Evolutionary conservation across 2,329 filamentous ascomycete species (phyloP).

Genomic region (Claviceps sp.): DNA sequence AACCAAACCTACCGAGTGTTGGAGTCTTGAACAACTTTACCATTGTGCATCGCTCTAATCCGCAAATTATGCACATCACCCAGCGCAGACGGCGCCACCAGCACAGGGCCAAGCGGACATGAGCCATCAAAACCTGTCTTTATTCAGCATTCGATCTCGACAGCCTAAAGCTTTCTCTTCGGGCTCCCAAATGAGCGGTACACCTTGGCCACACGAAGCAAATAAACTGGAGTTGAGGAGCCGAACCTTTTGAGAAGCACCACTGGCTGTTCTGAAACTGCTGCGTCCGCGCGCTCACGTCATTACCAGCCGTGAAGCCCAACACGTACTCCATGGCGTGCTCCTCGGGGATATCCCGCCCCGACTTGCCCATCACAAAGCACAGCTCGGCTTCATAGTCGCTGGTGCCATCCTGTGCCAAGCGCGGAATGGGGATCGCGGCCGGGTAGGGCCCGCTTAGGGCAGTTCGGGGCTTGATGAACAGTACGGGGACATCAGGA

Average conservation of each 20-base stretch:
- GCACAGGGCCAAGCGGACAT: constrained; percentile 30
- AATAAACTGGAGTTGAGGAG: not conserved
- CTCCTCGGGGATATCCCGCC: constrained; percentile 23
- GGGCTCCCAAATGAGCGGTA: no score
- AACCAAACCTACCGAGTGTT: constrained; percentile 13
- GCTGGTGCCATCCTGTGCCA: constrained; percentile 16
- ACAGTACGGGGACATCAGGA: constrained; percentile 22
- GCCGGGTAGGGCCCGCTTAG: constrained; percentile 19
- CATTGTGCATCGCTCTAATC: constrained; percentile 22
- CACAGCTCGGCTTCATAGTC: constrained; percentile 28
- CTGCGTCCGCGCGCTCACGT: constrained; percentile 22
- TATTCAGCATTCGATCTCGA: not conserved
- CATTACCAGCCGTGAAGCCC: constrained; percentile 26
- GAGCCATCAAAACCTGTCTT: constrained; percentile 28
- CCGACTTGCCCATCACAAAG: constrained; percentile 25
- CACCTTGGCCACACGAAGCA: no score
- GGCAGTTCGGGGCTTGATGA: constrained; percentile 25
- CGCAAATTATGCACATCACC: constrained; percentile 17
- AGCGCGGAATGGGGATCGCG: constrained; percentile 14
- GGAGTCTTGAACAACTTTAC: constrained; percentile 22
- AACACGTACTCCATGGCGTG: constrained; percentile 26
- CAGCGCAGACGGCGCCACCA: constrained; percentile 19
- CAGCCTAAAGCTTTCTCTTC: no score
- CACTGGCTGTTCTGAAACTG: constrained; percentile 26
- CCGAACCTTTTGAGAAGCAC: constrained; percentile 26